Conservation (phyloP, 2,329 filamentous ascomycete genomes). For the Coniosporium tulheliwenetii region DNA sequence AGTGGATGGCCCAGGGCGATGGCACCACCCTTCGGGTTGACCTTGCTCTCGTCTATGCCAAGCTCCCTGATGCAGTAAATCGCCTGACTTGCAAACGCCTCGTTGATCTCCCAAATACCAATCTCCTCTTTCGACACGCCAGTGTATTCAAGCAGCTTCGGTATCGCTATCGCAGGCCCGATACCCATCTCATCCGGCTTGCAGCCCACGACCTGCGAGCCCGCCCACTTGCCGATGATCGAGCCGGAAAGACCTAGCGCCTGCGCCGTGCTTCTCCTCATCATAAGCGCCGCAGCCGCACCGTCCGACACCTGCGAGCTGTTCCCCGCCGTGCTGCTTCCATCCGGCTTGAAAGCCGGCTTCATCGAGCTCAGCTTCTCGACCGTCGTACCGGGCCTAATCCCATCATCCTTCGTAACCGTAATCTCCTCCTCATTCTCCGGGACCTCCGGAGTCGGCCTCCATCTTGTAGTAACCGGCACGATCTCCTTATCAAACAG, state of each 20-base stretch:
- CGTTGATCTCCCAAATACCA: conserved; percentile 85
- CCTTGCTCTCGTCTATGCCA: conserved; percentile 51
- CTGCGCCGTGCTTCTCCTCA: conserved; percentile 66
- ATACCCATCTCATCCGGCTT: conserved; percentile 88
- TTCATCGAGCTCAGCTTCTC: conserved; percentile 68
- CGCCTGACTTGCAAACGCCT: conserved; percentile 52
- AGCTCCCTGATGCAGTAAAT: conserved; percentile 57
- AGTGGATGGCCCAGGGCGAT: conserved; percentile 90
- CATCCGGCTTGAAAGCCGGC: conserved; percentile 65
- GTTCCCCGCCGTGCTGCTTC: conserved; percentile 75
- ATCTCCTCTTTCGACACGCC: conserved; percentile 56
- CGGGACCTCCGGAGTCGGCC: conserved; percentile 41
- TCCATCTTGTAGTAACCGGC: conserved; percentile 57
- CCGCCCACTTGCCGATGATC: conserved; percentile 75
- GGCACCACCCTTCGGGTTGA: conserved; percentile 86
- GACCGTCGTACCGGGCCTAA: conserved; percentile 49
- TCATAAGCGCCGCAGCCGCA: conserved; percentile 68
- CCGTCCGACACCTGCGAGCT: conserved; percentile 75
- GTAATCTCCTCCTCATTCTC: conserved; percentile 41
- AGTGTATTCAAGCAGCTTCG: conserved; percentile 56
- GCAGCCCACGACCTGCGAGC: conserved; percentile 60
- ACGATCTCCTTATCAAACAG: conserved; percentile 67
- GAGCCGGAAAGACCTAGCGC: conserved; percentile 51
- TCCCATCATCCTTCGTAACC: conserved; percentile 68
- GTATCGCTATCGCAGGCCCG: conserved; percentile 74